A percentile compares a stretch with the other conserved stretches of the same genome.
Evolutionary conservation across 2,329 filamentous ascomycete genomes (phyloP).

Genomic region (Colletotrichum tropicale): DNA sequence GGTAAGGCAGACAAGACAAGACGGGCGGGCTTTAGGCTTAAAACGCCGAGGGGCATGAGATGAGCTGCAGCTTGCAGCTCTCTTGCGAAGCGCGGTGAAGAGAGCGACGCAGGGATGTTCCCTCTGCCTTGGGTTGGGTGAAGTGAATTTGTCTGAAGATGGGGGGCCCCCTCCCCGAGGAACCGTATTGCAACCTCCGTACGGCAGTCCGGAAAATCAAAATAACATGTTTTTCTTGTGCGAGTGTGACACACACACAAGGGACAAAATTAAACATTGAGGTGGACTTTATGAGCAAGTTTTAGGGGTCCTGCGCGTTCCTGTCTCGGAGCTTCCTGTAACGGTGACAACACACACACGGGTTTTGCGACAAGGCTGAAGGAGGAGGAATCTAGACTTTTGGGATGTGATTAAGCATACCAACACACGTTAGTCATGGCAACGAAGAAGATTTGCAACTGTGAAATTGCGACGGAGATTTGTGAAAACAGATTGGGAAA

Average conservation of each 20-base stretch:
- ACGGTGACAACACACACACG: not conserved
- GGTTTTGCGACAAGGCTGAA: not conserved
- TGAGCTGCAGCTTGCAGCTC: not conserved
- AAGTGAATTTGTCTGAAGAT: not conserved
- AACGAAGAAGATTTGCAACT: not conserved
- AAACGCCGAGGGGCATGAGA: not conserved
- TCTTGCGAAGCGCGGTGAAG: not conserved
- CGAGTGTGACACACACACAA: not conserved
- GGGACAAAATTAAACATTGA: not conserved
- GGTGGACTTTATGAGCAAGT: not conserved
- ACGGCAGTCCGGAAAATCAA: not conserved
- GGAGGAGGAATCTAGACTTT: not conserved
- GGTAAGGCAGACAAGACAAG: not conserved
- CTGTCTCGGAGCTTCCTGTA: not conserved
- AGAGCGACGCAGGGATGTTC: not conserved
- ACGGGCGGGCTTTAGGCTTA: not conserved
- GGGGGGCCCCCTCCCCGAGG: not conserved
- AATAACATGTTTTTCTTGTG: not conserved
- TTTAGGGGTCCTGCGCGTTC: not conserved
- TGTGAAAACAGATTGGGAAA: not conserved
- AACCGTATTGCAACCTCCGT: not conserved
- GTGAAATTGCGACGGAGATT: not conserved
- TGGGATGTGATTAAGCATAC: not conserved
- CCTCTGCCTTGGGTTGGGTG: not conserved
- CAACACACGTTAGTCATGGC: not conserved